Percentiles rank a stretch among this genome's conserved stretches.
Conservation (phyloP, 78 protist species). For the Dictyostelium brefeldianum region DNA sequence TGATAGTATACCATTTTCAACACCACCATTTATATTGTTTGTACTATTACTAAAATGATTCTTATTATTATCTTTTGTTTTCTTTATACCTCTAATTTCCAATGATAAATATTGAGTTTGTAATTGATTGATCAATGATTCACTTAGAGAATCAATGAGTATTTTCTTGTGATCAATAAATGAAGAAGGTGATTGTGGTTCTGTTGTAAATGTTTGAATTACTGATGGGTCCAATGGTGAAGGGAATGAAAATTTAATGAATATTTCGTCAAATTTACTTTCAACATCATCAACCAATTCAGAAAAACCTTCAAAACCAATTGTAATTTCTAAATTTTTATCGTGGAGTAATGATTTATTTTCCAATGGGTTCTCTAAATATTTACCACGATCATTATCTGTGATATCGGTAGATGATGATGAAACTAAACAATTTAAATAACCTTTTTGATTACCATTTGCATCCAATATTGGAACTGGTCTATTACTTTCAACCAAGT, state of each 20-base stretch:
- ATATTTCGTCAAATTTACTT: conserved; percentile 4
- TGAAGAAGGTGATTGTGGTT: not conserved
- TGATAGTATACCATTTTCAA: not conserved
- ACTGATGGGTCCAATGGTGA: not conserved
- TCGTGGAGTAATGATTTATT: not conserved
- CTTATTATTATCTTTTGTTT: not conserved
- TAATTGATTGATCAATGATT: conserved; percentile 19
- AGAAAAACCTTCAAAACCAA: conserved; percentile 29
- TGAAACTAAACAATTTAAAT: conserved; percentile 25
- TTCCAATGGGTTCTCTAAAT: not conserved
- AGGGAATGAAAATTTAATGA: conserved; percentile 16
- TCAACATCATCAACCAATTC: conserved; percentile 27
- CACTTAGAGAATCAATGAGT: not conserved
- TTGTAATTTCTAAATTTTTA: not conserved
- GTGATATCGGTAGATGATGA: not conserved
- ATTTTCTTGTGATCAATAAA: conserved; percentile 24
- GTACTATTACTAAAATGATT: not conserved
- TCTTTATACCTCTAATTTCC: conserved; percentile 54
- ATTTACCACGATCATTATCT: conserved; percentile 17
- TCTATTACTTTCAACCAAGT: conserved; percentile 44
- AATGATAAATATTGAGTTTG: conserved; percentile 57
- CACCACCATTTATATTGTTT: not conserved
- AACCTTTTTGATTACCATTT: conserved; percentile 63
- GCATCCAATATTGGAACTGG: conserved; percentile 70
- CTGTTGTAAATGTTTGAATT: not conserved